Percentiles rank a stretch among this genome's conserved stretches.
Conservation (phyloP, 129 eudicot species). For the Tagetes erecta region DNA sequence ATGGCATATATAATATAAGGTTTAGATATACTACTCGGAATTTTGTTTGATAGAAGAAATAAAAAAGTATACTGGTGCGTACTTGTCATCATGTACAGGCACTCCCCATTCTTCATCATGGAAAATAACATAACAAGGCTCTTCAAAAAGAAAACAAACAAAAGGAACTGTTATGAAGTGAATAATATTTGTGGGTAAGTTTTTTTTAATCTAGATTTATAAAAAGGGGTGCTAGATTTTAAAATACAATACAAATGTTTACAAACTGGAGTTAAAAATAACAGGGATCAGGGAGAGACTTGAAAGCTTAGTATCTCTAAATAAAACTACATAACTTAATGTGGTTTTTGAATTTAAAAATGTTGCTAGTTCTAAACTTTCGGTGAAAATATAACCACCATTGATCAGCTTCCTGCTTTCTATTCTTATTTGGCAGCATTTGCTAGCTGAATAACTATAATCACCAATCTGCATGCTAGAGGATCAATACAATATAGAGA, state of each 20-base stretch:
- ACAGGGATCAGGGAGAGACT: background rate
- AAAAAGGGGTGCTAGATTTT: background rate
- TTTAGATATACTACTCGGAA: background rate
- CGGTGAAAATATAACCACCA: background rate
- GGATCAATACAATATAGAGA: background rate
- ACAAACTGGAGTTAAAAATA: background rate
- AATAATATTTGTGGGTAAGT: too few species aligned
- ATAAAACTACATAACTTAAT: background rate
- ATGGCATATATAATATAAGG: background rate
- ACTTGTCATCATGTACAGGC: slow-evolving; percentile 79
- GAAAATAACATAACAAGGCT: slow-evolving; percentile 58
- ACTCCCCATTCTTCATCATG: slow-evolving; percentile 89
- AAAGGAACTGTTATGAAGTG: slow-evolving; percentile 6
- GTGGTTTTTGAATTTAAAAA: background rate
- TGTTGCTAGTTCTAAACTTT: background rate
- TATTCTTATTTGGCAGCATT: background rate
- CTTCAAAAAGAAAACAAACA: slow-evolving; percentile 36
- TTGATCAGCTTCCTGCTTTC: background rate
- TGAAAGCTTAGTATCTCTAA: background rate
- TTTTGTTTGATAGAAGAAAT: background rate
- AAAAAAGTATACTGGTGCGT: slow-evolving; percentile 17
- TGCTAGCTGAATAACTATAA: background rate
- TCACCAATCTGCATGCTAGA: background rate
- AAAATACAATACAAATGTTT: background rate
- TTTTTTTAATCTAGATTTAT: too few species aligned